Evolutionary conservation across 495 filamentous ascomycete genomes (phyloP).

Genomic region (Aspergillus sparsus): DNA sequence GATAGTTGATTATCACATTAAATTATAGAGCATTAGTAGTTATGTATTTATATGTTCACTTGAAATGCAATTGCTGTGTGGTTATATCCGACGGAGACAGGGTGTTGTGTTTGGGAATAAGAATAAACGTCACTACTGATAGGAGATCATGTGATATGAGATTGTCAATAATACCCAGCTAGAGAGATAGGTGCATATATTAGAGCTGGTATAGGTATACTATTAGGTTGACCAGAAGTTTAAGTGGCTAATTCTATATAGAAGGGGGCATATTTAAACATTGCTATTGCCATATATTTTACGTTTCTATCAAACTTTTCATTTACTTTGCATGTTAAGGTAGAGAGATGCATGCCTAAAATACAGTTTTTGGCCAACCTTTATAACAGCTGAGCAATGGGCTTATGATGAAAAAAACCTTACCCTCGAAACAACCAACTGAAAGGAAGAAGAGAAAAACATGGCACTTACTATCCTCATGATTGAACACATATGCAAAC

Average conservation of each 20-base stretch:
- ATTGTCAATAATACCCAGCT: background rate
- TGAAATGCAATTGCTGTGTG: slow-evolving; percentile 8
- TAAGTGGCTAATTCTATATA: background rate
- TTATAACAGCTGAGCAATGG: background rate
- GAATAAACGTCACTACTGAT: slow-evolving; percentile 11
- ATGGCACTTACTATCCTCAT: background rate
- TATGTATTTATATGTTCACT: background rate
- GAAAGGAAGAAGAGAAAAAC: background rate
- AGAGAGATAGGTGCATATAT: background rate
- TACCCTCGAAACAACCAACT: background rate
- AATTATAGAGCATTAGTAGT: no score
- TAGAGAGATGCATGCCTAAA: background rate
- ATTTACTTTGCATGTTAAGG: background rate
- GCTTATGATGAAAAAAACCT: background rate
- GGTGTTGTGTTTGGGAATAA: background rate
- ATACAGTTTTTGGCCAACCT: background rate
- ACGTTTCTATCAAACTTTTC: no score
- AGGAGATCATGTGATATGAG: slow-evolving; percentile 18
- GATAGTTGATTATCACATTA: background rate
- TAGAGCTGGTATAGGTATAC: no score
- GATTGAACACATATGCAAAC: slow-evolving; percentile 1
- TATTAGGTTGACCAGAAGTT: no score
- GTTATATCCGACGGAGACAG: background rate
- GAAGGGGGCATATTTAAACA: background rate
- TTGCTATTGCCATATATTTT: no score